These are phyloP conservation scores for Aspergillus sp. DNA, from an alignment of 2,329 filamentous ascomycete genomes.

Conservation along the genomic window DNA sequence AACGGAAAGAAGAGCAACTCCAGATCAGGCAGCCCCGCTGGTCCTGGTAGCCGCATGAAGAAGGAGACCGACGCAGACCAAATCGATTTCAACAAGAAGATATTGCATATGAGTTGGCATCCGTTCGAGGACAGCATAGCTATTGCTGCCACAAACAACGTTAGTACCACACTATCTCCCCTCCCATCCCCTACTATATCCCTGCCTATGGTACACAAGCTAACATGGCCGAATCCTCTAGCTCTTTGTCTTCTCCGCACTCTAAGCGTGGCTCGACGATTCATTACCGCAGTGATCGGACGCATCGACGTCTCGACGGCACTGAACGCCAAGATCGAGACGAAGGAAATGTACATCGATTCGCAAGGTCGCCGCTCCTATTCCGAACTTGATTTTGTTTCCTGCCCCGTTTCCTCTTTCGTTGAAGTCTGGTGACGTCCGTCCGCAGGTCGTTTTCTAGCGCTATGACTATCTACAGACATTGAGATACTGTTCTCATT, in stretches of 20 bases:
- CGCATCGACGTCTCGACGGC: slow-evolving; percentile 24
- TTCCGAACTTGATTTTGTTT: slow-evolving; percentile 13
- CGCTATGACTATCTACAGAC: slow-evolving; percentile 14
- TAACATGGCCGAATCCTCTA: slow-evolving; percentile 38
- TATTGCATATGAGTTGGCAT: slow-evolving; percentile 99
- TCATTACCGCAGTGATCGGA: slow-evolving; percentile 30
- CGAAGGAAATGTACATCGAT: slow-evolving; percentile 23
- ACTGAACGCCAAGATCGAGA: background rate
- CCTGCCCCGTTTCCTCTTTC: slow-evolving; percentile 15
- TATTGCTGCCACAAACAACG: slow-evolving; percentile 98
- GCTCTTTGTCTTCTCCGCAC: slow-evolving; percentile 79
- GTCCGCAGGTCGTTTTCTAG: slow-evolving; percentile 18
- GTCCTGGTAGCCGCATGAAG: slow-evolving; percentile 90
- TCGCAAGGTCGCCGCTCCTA: slow-evolving; percentile 27
- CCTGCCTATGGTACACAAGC: slow-evolving; percentile 5
- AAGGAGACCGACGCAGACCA: slow-evolving; percentile 99
- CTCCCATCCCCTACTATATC: background rate
- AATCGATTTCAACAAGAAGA: slow-evolving; percentile 99
- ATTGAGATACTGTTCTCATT: slow-evolving; percentile 15
- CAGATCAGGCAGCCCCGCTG: slow-evolving; percentile 84
- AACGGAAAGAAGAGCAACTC: slow-evolving; percentile 86
- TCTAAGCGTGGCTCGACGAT: slow-evolving; percentile 50
- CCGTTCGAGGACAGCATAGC: slow-evolving; percentile 99
- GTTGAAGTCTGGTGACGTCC: slow-evolving; percentile 26
- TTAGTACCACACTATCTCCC: slow-evolving; percentile 58